Evolutionary conservation across 805 yeast species (phyloP).

Genomic region (Wickerhamiella vanderwaltii): DNA sequence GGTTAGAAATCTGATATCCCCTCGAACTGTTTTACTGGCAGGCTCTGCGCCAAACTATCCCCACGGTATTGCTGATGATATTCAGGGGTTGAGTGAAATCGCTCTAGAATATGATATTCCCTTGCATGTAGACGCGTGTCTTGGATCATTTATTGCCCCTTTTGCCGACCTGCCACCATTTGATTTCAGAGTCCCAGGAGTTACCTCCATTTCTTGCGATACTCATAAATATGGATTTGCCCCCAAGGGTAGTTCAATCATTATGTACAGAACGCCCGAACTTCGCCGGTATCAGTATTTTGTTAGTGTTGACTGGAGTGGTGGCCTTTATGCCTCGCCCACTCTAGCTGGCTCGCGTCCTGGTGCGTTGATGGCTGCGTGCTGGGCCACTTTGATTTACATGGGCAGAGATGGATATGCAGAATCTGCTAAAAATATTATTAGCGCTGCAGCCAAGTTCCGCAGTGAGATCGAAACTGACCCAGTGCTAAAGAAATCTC

Average conservation of each 20-base stretch:
- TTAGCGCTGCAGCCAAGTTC: slow-evolving; percentile 49
- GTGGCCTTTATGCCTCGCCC: slow-evolving; percentile 94
- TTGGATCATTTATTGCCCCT: slow-evolving; percentile 84
- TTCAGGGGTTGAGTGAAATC: slow-evolving; percentile 52
- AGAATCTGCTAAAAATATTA: slow-evolving; percentile 52
- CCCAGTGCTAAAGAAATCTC: slow-evolving; percentile 38
- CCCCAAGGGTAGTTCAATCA: slow-evolving; percentile 88
- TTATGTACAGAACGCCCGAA: slow-evolving; percentile 66
- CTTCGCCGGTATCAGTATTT: slow-evolving; percentile 76
- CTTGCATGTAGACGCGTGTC: slow-evolving; percentile 88
- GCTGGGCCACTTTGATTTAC: slow-evolving; percentile 86
- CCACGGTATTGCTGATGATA: slow-evolving; percentile 90
- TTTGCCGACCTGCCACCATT: slow-evolving; percentile 48
- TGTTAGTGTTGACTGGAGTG: slow-evolving; percentile 74
- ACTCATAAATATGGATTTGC: slow-evolving; percentile 99
- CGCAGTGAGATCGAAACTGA: slow-evolving; percentile 35
- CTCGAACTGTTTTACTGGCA: slow-evolving; percentile 68
- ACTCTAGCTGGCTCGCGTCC: slow-evolving; percentile 95
- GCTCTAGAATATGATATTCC: slow-evolving; percentile 65
- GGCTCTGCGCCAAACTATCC: slow-evolving; percentile 98
- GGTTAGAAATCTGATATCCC: slow-evolving; percentile 53
- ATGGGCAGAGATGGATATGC: slow-evolving; percentile 79
- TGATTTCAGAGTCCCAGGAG: slow-evolving; percentile 77
- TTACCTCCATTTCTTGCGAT: slow-evolving; percentile 97
- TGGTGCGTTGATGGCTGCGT: slow-evolving; percentile 94